Base-by-base conservation (phyloP, 495 filamentous ascomycete genomes). In the Neurospora sp. region DNA sequence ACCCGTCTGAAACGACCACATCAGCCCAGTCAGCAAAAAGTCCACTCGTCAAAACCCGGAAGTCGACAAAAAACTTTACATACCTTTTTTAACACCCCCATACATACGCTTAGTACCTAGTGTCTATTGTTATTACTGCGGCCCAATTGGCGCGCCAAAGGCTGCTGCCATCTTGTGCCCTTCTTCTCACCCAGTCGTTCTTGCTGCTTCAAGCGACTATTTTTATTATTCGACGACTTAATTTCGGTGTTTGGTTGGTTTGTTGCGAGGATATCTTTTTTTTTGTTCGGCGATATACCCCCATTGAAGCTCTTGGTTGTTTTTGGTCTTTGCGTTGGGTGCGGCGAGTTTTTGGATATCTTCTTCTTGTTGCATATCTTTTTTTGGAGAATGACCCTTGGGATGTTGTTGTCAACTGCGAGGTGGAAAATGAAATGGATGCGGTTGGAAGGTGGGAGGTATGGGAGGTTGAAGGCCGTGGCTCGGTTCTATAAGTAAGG, bases 201-300 rank as follows among this genome's bases (percentile, higher is more conserved):
- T 65, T 65, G 31, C 27, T 35, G 22, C 27, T 16, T 27, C 53
- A 37, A 65, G 53, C 27, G 27, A 18, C 20, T 31, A 12, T 35
- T 61, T 35, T 35, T 65, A 16, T 65, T 65, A 16, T 18, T 35
- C 35, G 31, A 27, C 35, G n/a, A 27, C 37, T 53, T 38, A 61
- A 70, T 70, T 53, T n/a, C 59, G 39, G 12, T 5, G 7, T 37
- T 37, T 39, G 35, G 16, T 38, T 31, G 27, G 9, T 44, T 46
- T 41, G 41, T 69, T 41, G 72, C 68, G 61, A 69, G 10, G 72
- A 37, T 76, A 74, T 68, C 71, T 69, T 39, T 46, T 46, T 48
- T 39, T 71, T 22, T 31, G 41, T 38, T 59, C 65, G 42, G 65
- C 73, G 73, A 74, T 74, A 74, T 74, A 74, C 73, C 73, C 73